Evolutionary conservation across 768 basidiomycete species (phyloP), one percentile per base, ranked within the genome.

Genomic region (Tubosaeta sp.): DNA sequence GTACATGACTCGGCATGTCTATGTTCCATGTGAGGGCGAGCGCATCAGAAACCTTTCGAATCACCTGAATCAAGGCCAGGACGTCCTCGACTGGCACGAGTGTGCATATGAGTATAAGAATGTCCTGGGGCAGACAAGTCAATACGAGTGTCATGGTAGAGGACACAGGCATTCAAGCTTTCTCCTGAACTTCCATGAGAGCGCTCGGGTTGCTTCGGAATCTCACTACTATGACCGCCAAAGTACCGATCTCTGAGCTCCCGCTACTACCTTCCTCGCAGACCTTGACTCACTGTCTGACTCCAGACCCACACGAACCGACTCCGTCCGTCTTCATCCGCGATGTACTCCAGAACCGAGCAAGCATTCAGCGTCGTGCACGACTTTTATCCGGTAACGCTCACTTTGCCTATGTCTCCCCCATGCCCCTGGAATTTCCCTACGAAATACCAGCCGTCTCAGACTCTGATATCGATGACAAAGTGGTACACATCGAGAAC

Each of bases 351-450:
- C 64, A 60, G 7, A 62, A 45, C 30, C 73, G 67, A 2, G 89
- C 90, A 0, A 86, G 82, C 61, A 54, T 84, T 19, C 87, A 88
- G 64, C 81, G 88, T 18, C 78, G 89, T 48, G 76, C 85, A 32
- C 79, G 85, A 52, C 71, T 89, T 2, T 70, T 87, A 16, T 68
- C 77, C 0, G 63, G 73, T 0, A 65, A 76, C 35, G 78, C 79
- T 4, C 91, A 94, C 66, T 94, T 83, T 69, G 79, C 86, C n/a
- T 83, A 84, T 63, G 84, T 91, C 48, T 77, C 88, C 3, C 94
- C 95, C 0, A 78, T 91, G 55, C 90, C 92, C 9, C 53, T 87
- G 0, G 71, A 84, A 3, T 97, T 96, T 68, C 95, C 94, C 0
- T 92, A 87, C 67, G 73, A 82, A 29, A 82, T 95, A 22, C 73